A percentile compares a stretch with the other conserved stretches of the same genome.
These are phyloP conservation scores for Penicillium decumbens DNA, from an alignment of 2,329 filamentous ascomycete genomes.

Conservation along the genomic window DNA sequence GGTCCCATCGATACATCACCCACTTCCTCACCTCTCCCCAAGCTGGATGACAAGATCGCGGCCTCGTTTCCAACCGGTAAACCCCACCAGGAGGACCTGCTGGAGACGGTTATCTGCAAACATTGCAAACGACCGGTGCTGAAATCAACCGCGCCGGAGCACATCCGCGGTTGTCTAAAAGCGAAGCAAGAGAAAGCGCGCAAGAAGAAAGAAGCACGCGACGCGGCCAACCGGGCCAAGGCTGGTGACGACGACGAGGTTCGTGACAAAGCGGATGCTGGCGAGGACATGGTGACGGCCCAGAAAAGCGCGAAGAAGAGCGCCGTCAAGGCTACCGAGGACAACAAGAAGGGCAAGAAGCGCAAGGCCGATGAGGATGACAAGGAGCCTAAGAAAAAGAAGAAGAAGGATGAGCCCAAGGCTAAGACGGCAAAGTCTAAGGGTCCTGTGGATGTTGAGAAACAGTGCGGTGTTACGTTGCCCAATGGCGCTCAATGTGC, in stretches of 20 bases:
- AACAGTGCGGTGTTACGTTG: slow-evolving; percentile 83
- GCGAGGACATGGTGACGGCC: slow-evolving; percentile 45
- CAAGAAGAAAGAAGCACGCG: slow-evolving; percentile 69
- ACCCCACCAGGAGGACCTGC: slow-evolving; percentile 74
- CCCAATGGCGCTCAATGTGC: slow-evolving; percentile 84
- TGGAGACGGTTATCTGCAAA: slow-evolving; percentile 81
- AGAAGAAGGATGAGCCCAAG: slow-evolving; percentile 91
- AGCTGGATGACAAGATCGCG: slow-evolving; percentile 69
- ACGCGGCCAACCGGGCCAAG: slow-evolving; percentile 62
- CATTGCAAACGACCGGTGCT: slow-evolving; percentile 89
- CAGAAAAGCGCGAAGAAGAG: slow-evolving; percentile 66
- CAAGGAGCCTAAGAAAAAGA: slow-evolving; percentile 81
- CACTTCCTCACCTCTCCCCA: slow-evolving; percentile 42
- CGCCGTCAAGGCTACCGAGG: slow-evolving; percentile 48
- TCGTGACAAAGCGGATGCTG: slow-evolving; percentile 35
- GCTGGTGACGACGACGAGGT: slow-evolving; percentile 46
- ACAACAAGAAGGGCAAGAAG: slow-evolving; percentile 67
- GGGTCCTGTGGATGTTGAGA: slow-evolving; percentile 88
- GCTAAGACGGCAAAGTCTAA: slow-evolving; percentile 79
- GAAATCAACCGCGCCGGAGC: slow-evolving; percentile 67
- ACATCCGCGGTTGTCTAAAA: slow-evolving; percentile 78
- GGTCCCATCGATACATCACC: slow-evolving; percentile 30
- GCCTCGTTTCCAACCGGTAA: slow-evolving; percentile 77
- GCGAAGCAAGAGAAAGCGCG: slow-evolving; percentile 79
- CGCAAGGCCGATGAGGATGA: slow-evolving; percentile 67